Percentiles rank a stretch among this genome's conserved stretches.
These are phyloP conservation scores for Hypholoma sublateritium DNA, from an alignment of 768 basidiomycete species.

Conservation along the genomic window DNA sequence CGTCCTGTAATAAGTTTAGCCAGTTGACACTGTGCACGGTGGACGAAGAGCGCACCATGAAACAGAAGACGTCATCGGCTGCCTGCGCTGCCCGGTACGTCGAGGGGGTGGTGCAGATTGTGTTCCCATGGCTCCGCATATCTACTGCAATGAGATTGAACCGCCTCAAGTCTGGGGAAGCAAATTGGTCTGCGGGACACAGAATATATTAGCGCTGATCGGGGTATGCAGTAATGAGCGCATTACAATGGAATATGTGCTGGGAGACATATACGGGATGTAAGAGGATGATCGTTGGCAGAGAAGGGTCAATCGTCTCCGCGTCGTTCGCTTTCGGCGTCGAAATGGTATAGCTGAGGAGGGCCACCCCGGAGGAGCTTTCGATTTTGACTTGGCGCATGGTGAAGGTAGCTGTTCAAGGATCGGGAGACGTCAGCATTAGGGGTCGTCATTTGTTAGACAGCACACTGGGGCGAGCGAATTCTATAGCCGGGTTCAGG, in stretches of 20 bases:
- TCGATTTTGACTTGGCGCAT: conserved; percentile 33
- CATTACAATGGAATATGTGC: conserved; percentile 33
- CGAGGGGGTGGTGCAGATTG: conserved; percentile 23
- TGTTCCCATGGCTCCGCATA: conserved; percentile 31
- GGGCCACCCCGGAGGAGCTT: conserved; percentile 26
- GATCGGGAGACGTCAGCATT: neutral
- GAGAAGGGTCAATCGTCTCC: conserved; percentile 24
- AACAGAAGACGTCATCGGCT: conserved; percentile 32
- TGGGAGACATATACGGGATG: conserved; percentile 35
- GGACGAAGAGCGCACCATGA: conserved; percentile 29
- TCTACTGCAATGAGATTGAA: conserved; percentile 39
- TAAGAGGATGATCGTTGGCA: conserved; percentile 35
- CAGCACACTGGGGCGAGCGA: no score
- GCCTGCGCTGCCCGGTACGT: conserved; percentile 27
- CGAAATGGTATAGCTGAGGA: conserved; percentile 36
- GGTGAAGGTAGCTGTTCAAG: conserved; percentile 1
- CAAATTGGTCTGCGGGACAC: conserved; percentile 27
- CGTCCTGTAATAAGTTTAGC: conserved; percentile 26
- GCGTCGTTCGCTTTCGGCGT: conserved; percentile 30
- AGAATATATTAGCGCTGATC: no score
- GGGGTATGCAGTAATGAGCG: neutral
- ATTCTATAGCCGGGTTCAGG: no score
- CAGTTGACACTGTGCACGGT: neutral
- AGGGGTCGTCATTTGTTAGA: neutral
- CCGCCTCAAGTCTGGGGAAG: conserved; percentile 29